phyloP scores from a whole-genome alignment of 169 alveolate species.

The Eimeria necatrix region DNA sequence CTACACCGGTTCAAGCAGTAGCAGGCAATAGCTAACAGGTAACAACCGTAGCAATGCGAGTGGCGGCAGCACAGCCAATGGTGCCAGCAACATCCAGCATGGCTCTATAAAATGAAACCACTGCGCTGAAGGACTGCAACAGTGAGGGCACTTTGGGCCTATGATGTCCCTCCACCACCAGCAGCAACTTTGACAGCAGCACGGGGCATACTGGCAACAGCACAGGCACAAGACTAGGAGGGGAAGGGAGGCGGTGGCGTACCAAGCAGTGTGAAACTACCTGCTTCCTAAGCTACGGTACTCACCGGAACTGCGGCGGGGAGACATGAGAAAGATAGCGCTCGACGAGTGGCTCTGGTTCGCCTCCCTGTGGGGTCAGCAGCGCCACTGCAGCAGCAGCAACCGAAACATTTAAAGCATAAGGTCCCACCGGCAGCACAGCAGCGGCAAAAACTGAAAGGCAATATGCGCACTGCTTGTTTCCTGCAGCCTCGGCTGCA shows the following conservation, averaged over 20 bases:
- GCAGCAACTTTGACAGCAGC: neutral
- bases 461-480: neutral
- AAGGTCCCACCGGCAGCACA: neutral
- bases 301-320: constrained; percentile 43
- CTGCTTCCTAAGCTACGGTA: neutral
- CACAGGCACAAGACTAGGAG: no score
- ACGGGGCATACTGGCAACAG: neutral
- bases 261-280: neutral
- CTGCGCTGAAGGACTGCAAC: no score
- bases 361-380: neutral
- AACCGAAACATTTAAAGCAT: neutral
- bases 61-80: no score
- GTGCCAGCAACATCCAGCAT: no score
- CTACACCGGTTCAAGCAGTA: neutral
- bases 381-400: constrained; percentile 36
- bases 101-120: no score
- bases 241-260: neutral
- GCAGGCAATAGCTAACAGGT: no score
- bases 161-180: no score
- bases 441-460: neutral
- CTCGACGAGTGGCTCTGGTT: neutral
- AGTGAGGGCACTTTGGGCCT: no score
- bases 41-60: no score
- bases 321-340: constrained; percentile 35
- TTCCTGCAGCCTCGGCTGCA: neutral